Base-by-base conservation (phyloP, 2,329 filamentous ascomycete species). In the Neoscytalidium dimidiatum region DNA sequence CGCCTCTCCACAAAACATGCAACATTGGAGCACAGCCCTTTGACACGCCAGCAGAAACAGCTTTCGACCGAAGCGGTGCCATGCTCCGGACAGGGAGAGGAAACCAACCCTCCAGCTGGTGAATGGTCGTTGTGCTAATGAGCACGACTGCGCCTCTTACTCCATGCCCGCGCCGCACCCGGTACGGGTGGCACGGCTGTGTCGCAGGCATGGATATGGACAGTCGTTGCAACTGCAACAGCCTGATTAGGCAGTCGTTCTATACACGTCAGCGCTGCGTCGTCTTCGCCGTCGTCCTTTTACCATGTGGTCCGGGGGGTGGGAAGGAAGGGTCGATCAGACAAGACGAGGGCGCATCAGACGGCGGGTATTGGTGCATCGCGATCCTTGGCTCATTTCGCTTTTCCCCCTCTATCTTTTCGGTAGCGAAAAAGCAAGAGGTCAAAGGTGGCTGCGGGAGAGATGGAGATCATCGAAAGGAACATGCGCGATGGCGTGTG, bases 301-400 rank as follows among this genome's bases (percentile, higher is more conserved):
- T 41, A 41, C 38, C 38, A 41, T 41, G 38, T 41, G 38, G 38
- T 17, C 38, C 38, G 38, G 38, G 38, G 14, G 38, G 14, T 9
- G 13, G 14, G 38, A 41, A 17, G 14, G 38, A 41, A 17, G 21
- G 53, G 53, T 43, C 38, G 53, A 58, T 58, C 53, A 43, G 23
- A 19, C 52, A 29, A 52, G 21, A 33, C 17, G 52, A 31, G 9
- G n/a, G 41, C n/a, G 26, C n/a, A 7, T 31, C 14, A n/a, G 19
- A 23, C n/a, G 53, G 14, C 9, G 19, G 53, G 33, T 17, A 44
- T 44, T 58, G 38, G 53, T 31, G 11, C 6, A 28, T 28, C 13
- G 17, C 23, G 41, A 23, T 60, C 41, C 56, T 46, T 43, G 56
- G 41, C 43, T 60, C 56, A 60, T 60, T 46, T 60, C 56, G 56